Conservation (phyloP, 768 basidiomycete genomes). For the Heimioporus sp. region DNA sequence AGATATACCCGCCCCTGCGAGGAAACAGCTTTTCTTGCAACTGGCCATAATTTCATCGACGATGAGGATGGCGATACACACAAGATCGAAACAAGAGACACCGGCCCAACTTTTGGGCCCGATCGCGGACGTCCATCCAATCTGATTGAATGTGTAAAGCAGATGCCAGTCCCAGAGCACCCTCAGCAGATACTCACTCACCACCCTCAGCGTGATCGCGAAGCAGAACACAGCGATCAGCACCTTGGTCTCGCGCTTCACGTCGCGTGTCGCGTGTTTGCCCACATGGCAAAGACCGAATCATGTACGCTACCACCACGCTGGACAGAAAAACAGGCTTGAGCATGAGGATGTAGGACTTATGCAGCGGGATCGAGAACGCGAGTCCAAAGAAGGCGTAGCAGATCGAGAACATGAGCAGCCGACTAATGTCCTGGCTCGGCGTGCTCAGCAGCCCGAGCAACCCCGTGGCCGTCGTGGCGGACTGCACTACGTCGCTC, state of each 20-base stretch:
- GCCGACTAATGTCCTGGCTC: constrained; percentile 48
- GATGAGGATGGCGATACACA: too few species aligned
- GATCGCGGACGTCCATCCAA: constrained; percentile 62
- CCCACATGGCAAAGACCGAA: constrained; percentile 59
- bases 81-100: not conserved
- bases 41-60: too few species aligned
- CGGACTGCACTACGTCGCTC: constrained; percentile 33
- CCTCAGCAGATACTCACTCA: constrained; percentile 55
- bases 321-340: constrained; percentile 55
- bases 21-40: too few species aligned
- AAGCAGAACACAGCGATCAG: constrained; percentile 45
- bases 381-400: constrained; percentile 62
- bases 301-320: constrained; percentile 64
- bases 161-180: constrained; percentile 63
- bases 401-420: constrained; percentile 53
- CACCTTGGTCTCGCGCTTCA: constrained; percentile 54
- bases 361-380: constrained; percentile 62
- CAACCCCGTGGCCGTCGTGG: constrained; percentile 47
- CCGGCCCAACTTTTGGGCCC: constrained; percentile 57
- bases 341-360: constrained; percentile 46
- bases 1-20: too few species aligned
- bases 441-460: constrained; percentile 48
- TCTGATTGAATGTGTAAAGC: constrained; percentile 55
- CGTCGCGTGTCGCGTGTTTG: constrained; percentile 45
- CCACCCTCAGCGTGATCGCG: constrained; percentile 51